These are phyloP conservation scores for Populus tomentosa DNA, from an alignment of 441 rosid species.

Conservation along the genomic window DNA sequence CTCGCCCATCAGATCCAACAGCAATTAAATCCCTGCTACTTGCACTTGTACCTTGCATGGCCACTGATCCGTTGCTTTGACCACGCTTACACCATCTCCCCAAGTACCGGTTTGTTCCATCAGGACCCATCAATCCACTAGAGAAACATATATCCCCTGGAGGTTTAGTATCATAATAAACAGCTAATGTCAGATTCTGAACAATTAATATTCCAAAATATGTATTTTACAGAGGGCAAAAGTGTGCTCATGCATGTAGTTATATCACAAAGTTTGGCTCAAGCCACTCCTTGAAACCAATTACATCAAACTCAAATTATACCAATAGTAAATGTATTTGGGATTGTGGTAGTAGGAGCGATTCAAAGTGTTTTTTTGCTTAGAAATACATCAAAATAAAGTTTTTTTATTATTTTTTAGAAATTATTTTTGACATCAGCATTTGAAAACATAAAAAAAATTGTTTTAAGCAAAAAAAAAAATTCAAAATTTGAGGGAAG, in stretches of 20 bases:
- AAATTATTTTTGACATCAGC: too few relatives aligned
- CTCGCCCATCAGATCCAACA: slow-evolving; percentile 87
- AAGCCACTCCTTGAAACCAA: background rate
- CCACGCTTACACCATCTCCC: slow-evolving; percentile 88
- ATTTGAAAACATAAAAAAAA: too few relatives aligned
- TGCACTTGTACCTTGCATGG: slow-evolving; percentile 28
- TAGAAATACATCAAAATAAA: too few relatives aligned
- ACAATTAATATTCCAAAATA: background rate
- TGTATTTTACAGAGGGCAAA: background rate
- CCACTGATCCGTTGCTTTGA: slow-evolving; percentile 29
- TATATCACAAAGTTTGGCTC: background rate
- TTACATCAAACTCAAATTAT: background rate
- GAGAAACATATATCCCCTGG: slow-evolving; percentile 59
- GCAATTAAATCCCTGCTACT: slow-evolving; percentile 58
- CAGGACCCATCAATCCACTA: slow-evolving; percentile 70
- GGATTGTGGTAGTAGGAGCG: too few relatives aligned
- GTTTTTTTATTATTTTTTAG: too few relatives aligned
- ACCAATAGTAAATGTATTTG: background rate
- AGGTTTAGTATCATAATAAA: slow-evolving; percentile 12
- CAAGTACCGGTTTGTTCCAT: slow-evolving; percentile 57
- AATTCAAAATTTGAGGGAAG: too few relatives aligned
- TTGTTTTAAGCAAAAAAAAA: too few relatives aligned
- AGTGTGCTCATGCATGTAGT: background rate
- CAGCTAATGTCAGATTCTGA: background rate
- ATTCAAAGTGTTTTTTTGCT: too few relatives aligned